Conservation (phyloP, 2,329 filamentous ascomycete species). For the Ascochyta lentis region DNA sequence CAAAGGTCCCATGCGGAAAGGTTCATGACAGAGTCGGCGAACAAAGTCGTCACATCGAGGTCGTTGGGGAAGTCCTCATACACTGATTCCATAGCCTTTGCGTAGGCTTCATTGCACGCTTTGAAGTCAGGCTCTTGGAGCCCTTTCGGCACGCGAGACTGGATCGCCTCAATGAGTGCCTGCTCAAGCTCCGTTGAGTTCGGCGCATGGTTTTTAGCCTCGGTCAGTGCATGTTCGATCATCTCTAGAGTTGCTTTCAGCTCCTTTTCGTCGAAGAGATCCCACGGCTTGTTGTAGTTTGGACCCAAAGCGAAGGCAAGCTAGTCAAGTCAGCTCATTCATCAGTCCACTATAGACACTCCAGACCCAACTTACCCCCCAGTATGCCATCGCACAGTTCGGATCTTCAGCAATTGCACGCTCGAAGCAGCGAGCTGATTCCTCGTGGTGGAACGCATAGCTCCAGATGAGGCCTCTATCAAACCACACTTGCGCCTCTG, state of each 20-base stretch:
- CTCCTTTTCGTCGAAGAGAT: slow-evolving; percentile 70
- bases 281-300: slow-evolving; percentile 83
- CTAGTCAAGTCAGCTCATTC: slow-evolving; percentile 46
- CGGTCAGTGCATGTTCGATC: slow-evolving; percentile 55
- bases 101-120: slow-evolving; percentile 66
- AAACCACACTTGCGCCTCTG: slow-evolving; percentile 70
- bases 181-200: slow-evolving; percentile 61
- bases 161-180: slow-evolving; percentile 69
- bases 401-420: slow-evolving; percentile 63
- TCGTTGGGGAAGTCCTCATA: slow-evolving; percentile 62
- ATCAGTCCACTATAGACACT: background rate
- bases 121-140: slow-evolving; percentile 53
- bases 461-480: slow-evolving; percentile 75
- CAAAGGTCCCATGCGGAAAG: slow-evolving; percentile 70
- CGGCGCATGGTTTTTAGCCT: slow-evolving; percentile 52
- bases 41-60: slow-evolving; percentile 69
- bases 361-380: slow-evolving; percentile 59
- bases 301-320: slow-evolving; percentile 72
- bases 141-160: slow-evolving; percentile 51
- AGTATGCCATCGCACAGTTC: slow-evolving; percentile 68
- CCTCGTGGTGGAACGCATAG: slow-evolving; percentile 79
- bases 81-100: slow-evolving; percentile 64
- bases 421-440: slow-evolving; percentile 70
- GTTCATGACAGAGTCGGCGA: slow-evolving; percentile 71
- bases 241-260: slow-evolving; percentile 58